Evolutionary conservation across 2,329 filamentous ascomycete species (phyloP), one percentile per base, ranked within the genome.

Genomic region (Mycocentrospora acerina): DNA sequence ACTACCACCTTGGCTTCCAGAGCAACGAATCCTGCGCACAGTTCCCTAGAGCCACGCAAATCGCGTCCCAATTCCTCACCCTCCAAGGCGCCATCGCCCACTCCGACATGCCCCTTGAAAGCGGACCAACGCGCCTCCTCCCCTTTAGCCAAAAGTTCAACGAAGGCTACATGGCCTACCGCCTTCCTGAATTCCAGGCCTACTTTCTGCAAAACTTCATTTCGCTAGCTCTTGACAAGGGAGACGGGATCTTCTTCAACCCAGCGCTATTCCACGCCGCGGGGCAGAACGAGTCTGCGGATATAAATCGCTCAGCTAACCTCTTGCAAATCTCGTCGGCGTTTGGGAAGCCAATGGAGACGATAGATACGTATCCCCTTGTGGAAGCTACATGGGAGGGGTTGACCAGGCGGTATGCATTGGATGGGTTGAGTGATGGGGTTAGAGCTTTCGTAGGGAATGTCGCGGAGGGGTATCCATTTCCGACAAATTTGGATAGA

Each of bases 1-100:
- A 85, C 54, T 84, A 83, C 53, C 81, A 84, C 51, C 70, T 85
- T 1, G 81, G 81, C 0, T 83, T 84, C 62, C 79, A 82, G 57
- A 77, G 74, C 0, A 55, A 69, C 3, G 71, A 71, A 6, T 64
- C 64, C 1, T 60, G 58, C 29, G 68, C 69, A 0, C 62, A 55
- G 13, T 79, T 76, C 42, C 80, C 81, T 0, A 71, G 69, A 26
- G 71, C 70, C 0, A 69, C 75, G 58, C 81, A 85, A 29, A 47
- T 72, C 1, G 73, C 78, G 0, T 78, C 71, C 17, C 78, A 80
- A 52, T 74, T 77, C 39, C 61, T 85, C 17, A 84, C 81, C 2
- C 66, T 85, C 10, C 81, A 84, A 54, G 81, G 81, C 0, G 81
- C 79, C 0, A 75, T 84, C 1, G 81, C 81, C 2, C 81, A 85